Percentiles rank a stretch among this genome's conserved stretches.
phyloP scores from a whole-genome alignment of 2,329 filamentous ascomycete species.

The Mycosphaerella sp. region DNA sequence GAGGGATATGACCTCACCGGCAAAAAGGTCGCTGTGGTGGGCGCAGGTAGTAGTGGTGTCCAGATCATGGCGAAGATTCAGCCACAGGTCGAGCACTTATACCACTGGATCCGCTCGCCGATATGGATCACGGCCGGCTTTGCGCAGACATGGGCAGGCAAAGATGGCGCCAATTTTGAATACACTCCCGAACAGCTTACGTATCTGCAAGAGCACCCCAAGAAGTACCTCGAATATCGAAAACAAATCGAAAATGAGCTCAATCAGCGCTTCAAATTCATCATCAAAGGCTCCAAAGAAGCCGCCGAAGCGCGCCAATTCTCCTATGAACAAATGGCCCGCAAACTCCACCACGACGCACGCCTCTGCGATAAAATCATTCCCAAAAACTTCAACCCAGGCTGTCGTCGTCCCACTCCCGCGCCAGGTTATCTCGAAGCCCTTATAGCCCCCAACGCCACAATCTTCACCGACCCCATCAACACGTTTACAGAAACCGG shows the following conservation, averaged over 20 bases:
- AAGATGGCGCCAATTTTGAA: conserved; percentile 44
- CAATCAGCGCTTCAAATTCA: conserved; percentile 50
- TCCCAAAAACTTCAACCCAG: conserved; percentile 41
- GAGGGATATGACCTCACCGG: conserved; percentile 36
- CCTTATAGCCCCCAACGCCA: conserved; percentile 32
- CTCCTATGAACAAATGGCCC: conserved; percentile 37
- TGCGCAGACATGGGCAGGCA: conserved; percentile 43
- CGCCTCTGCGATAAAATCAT: conserved; percentile 42
- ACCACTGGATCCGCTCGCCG: conserved; percentile 41
- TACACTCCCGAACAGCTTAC: conserved; percentile 41
- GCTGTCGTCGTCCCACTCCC: conserved; percentile 40
- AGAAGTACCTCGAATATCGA: conserved; percentile 44
- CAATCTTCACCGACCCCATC: conserved; percentile 34
- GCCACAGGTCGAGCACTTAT: conserved; percentile 35
- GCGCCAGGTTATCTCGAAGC: conserved; percentile 42
- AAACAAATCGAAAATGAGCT: conserved; percentile 47
- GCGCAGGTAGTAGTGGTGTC: conserved; percentile 39
- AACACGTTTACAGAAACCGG: conserved; percentile 29
- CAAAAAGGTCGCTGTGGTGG: conserved; percentile 41
- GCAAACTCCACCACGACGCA: conserved; percentile 37
- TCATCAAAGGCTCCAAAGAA: conserved; percentile 46
- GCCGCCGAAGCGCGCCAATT: conserved; percentile 40
- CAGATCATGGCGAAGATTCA: conserved; percentile 42
- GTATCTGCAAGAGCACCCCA: conserved; percentile 38
- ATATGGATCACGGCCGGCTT: conserved; percentile 48